Evolutionary conservation across 2,329 filamentous ascomycete species (phyloP).

Genomic region (Calonectria fujianensis): DNA sequence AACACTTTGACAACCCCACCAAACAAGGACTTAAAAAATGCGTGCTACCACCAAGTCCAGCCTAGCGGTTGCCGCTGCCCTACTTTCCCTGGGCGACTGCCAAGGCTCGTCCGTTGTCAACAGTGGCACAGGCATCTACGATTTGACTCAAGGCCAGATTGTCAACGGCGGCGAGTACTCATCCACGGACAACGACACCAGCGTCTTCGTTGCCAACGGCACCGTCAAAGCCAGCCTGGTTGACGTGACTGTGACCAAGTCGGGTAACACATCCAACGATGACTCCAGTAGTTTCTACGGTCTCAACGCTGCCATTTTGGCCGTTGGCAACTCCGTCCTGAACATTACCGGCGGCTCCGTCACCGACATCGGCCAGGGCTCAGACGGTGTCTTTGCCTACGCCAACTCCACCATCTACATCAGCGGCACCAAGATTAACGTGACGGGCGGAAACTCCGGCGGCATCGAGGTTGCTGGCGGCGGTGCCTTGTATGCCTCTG

Average conservation of each 20-base stretch:
- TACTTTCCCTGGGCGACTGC: conserved; percentile 23
- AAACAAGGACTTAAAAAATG: conserved; percentile 23
- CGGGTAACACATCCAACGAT: conserved; percentile 37
- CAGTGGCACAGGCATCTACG: conserved; percentile 41
- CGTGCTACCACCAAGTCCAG: conserved; percentile 29
- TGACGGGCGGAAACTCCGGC: conserved; percentile 37
- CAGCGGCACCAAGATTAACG: conserved; percentile 38
- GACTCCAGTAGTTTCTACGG: conserved; percentile 43
- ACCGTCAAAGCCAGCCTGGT: conserved; percentile 37
- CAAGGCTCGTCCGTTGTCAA: conserved; percentile 32
- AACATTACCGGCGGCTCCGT: conserved; percentile 41
- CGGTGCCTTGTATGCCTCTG: conserved; percentile 38
- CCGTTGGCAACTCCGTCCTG: conserved; percentile 34
- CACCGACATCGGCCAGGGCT: conserved; percentile 33
- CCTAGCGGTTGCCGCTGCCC: conserved; percentile 24
- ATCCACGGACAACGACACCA: conserved; percentile 29
- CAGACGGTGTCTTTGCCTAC: conserved; percentile 41
- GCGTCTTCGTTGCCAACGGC: conserved; percentile 41
- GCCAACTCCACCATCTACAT: conserved; percentile 41
- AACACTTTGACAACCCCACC: background rate
- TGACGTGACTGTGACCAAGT: conserved; percentile 34
- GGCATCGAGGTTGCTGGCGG: conserved; percentile 42
- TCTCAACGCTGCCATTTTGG: conserved; percentile 37
- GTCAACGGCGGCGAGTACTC: conserved; percentile 38
- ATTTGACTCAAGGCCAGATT: conserved; percentile 27